These are phyloP conservation scores for Aspergillus oerlinghausenensis DNA, from an alignment of 2,329 filamentous ascomycete genomes.

Conservation along the genomic window DNA sequence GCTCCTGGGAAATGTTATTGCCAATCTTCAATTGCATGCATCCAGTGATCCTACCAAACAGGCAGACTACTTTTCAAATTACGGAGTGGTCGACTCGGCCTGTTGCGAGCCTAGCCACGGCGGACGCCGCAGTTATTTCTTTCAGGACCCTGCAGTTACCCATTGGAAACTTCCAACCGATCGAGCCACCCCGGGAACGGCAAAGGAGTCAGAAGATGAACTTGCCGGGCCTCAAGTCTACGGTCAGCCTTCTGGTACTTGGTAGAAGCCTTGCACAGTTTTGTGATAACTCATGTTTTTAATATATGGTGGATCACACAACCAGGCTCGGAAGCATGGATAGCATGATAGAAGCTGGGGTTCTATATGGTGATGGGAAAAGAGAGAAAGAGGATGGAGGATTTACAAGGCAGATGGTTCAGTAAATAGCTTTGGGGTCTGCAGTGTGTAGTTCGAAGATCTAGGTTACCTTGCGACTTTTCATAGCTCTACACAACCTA, in stretches of 20 bases:
- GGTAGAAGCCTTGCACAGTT: background rate
- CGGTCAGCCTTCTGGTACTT: background rate
- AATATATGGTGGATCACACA: background rate
- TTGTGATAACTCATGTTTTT: background rate
- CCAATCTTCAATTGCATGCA: conserved; percentile 18
- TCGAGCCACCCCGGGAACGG: background rate
- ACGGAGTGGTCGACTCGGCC: conserved; percentile 6
- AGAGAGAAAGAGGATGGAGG: background rate
- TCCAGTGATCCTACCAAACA: conserved; percentile 6
- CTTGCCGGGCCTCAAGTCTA: background rate
- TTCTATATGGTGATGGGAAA: background rate
- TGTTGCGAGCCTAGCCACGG: conserved; percentile 12
- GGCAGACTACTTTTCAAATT: conserved; percentile 14
- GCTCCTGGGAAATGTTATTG: conserved; percentile 19
- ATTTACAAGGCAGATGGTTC: background rate
- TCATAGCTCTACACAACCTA: background rate
- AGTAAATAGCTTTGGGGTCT: background rate
- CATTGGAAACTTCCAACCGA: conserved; percentile 5
- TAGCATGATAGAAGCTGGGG: background rate
- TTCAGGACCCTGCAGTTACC: conserved; percentile 11
- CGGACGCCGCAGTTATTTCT: conserved; percentile 21
- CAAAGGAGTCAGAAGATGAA: background rate
- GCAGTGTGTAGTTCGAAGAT: background rate
- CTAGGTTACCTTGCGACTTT: background rate
- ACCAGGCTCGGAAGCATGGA: background rate